Evolutionary conservation across 495 filamentous ascomycete species (phyloP).

Genomic region (Penicillium maclennaniae): DNA sequence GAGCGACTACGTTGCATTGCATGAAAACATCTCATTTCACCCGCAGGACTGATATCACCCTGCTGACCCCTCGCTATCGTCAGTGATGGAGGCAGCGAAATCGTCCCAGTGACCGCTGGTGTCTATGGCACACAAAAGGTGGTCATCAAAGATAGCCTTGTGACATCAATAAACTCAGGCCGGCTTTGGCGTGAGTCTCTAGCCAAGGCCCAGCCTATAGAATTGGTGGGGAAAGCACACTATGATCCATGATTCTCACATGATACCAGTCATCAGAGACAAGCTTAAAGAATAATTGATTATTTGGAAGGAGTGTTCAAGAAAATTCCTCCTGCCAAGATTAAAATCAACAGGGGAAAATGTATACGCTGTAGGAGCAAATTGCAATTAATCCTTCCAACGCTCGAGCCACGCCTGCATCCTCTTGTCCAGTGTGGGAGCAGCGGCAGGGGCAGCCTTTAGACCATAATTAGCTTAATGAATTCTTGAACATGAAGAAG

Average conservation of each 20-base stretch:
- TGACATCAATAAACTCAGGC: background rate
- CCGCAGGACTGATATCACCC: conserved; percentile 22
- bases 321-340: background rate
- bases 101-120: background rate
- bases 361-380: background rate
- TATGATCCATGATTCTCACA: conserved; percentile 1
- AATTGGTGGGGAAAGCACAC: background rate
- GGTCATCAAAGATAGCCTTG: background rate
- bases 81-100: conserved; percentile 28
- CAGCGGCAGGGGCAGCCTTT: conserved; percentile 36
- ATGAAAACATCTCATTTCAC: conserved; percentile 78
- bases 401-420: conserved; percentile 35
- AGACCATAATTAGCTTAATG: background rate
- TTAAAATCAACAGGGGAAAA: background rate
- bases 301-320: background rate
- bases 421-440: conserved; percentile 27
- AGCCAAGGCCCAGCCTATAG: background rate
- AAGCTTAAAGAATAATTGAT: background rate
- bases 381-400: conserved; percentile 26
- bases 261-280: background rate
- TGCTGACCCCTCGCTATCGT: conserved; percentile 39
- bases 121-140: background rate
- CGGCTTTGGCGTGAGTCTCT: background rate
- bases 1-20: conserved; percentile 86
- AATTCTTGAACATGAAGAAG: background rate